These are phyloP conservation scores for Aspergillus incahuasiensis DNA, from an alignment of 495 filamentous ascomycete species.

Conservation along the genomic window DNA sequence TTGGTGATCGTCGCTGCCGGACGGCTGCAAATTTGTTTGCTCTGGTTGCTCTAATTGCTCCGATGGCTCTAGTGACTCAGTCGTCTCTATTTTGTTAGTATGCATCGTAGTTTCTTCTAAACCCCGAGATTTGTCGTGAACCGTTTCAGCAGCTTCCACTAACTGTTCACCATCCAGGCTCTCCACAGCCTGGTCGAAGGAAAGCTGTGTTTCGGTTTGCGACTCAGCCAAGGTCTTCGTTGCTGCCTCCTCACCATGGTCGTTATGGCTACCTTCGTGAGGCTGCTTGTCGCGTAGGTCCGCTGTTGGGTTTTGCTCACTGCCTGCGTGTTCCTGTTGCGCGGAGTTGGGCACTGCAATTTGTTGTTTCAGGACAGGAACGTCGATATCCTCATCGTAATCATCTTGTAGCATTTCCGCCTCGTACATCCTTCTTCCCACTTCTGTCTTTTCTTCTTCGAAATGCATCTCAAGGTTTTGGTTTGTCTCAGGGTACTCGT, in stretches of 20 bases:
- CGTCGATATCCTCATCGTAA: slow-evolving; percentile 32
- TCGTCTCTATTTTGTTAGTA: too few species aligned
- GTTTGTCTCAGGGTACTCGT: slow-evolving; percentile 27
- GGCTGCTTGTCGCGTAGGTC: not conserved
- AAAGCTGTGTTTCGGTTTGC: not conserved
- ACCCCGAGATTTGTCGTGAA: slow-evolving; percentile 1
- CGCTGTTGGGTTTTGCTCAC: slow-evolving; percentile 8
- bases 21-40: slow-evolving; percentile 7
- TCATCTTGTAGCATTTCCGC: slow-evolving; percentile 45
- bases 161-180: slow-evolving; percentile 11
- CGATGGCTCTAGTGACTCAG: too few species aligned
- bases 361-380: slow-evolving; percentile 27
- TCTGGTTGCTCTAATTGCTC: slow-evolving; percentile 14
- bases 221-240: not conserved
- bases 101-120: slow-evolving; percentile 12
- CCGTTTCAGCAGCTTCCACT: slow-evolving; percentile 1
- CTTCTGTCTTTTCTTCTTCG: slow-evolving; percentile 17
- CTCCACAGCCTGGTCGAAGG: slow-evolving; percentile 19
- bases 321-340: slow-evolving; percentile 15
- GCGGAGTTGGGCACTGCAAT: slow-evolving; percentile 14
- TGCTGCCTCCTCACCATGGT: slow-evolving; percentile 13
- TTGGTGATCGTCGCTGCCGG: not conserved
- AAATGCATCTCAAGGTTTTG: slow-evolving; percentile 35
- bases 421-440: slow-evolving; percentile 31
- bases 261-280: slow-evolving; percentile 16